Evolutionary conservation across 495 filamentous ascomycete genomes (phyloP).

Genomic region (Hypoxylon intermedium): DNA sequence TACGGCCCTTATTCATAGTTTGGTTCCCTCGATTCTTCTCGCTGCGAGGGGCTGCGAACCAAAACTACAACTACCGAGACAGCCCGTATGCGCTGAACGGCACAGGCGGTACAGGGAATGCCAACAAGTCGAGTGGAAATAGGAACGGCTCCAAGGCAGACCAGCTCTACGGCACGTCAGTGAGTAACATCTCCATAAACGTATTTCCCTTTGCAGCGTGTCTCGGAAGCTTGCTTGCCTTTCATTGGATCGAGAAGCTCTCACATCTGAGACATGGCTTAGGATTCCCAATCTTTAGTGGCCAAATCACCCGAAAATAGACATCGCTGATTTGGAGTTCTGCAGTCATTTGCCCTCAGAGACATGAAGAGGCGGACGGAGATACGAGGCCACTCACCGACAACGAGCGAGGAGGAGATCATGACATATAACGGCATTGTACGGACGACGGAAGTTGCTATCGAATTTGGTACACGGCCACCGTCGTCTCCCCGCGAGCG

Average conservation of each 20-base stretch:
- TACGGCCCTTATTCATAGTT: constrained; percentile 52
- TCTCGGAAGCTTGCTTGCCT: not conserved
- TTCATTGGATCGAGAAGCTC: not conserved
- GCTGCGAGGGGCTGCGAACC: constrained; percentile 27
- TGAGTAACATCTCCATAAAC: not conserved
- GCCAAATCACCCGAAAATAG: constrained; percentile 14
- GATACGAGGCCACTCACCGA: constrained; percentile 47
- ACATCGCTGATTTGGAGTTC: not conserved
- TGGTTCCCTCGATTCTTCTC: constrained; percentile 50
- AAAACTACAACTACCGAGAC: constrained; percentile 30
- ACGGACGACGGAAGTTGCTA: constrained; percentile 48
- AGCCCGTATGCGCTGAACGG: constrained; percentile 14
- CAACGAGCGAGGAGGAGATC: constrained; percentile 51
- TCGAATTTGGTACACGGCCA: constrained; percentile 26
- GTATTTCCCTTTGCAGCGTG: not conserved
- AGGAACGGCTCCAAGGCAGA: constrained; percentile 21
- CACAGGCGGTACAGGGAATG: constrained; percentile 29
- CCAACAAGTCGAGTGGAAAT: constrained; percentile 26
- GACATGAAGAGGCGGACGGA: constrained; percentile 43
- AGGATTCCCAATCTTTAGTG: not conserved
- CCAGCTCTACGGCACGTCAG: constrained; percentile 21
- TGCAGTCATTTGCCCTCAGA: constrained; percentile 38
- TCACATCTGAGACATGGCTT: not conserved
- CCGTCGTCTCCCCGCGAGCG: constrained; percentile 1
- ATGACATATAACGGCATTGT: constrained; percentile 56